Percentiles rank a stretch among this genome's conserved stretches.
Conservation (phyloP, 192 early-diverging fungal species). For the Mortierella antarctica region DNA sequence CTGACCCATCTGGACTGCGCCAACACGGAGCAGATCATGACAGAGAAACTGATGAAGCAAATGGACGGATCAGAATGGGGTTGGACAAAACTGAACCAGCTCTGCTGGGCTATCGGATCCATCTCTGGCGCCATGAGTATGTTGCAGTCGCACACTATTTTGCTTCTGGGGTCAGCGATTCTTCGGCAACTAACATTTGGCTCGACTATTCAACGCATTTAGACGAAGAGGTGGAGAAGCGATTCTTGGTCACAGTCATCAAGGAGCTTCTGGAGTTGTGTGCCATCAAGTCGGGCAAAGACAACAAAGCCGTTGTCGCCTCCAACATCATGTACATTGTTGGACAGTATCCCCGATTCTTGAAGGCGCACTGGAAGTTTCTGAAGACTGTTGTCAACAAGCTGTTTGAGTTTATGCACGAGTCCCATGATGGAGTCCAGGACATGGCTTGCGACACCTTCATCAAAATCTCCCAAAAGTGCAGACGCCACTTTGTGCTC, state of each 20-base stretch:
- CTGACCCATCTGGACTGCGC: slow-evolving; percentile 94
- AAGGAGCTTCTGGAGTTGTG: slow-evolving; percentile 93
- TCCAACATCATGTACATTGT: slow-evolving; percentile 99
- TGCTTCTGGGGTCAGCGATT: neutral
- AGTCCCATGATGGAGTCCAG: slow-evolving; percentile 94
- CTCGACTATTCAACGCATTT: neutral
- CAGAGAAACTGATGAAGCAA: slow-evolving; percentile 89
- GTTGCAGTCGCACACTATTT: neutral
- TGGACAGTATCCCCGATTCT: slow-evolving; percentile 98
- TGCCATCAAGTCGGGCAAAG: slow-evolving; percentile 97
- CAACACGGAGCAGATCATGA: slow-evolving; percentile 96
- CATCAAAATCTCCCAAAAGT: slow-evolving; percentile 98
- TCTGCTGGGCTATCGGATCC: slow-evolving; percentile 99
- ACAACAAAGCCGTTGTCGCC: slow-evolving; percentile 99
- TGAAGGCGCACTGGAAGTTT: slow-evolving; percentile 99
- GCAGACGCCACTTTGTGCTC: slow-evolving; percentile 92
- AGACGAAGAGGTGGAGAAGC: slow-evolving; percentile 94
- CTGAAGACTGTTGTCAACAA: slow-evolving; percentile 99
- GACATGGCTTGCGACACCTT: slow-evolving; percentile 99
- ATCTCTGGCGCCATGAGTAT: slow-evolving; percentile 93
- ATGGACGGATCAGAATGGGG: slow-evolving; percentile 97
- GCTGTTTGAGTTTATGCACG: slow-evolving; percentile 99
- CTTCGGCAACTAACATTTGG: neutral
- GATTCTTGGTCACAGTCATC: slow-evolving; percentile 97
- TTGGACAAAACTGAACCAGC: slow-evolving; percentile 96